Evolutionary conservation across 202 grass and related monocot genomes (phyloP), one percentile per base, ranked within the genome.

Genomic region (Schoenoplectus triqueter): DNA sequence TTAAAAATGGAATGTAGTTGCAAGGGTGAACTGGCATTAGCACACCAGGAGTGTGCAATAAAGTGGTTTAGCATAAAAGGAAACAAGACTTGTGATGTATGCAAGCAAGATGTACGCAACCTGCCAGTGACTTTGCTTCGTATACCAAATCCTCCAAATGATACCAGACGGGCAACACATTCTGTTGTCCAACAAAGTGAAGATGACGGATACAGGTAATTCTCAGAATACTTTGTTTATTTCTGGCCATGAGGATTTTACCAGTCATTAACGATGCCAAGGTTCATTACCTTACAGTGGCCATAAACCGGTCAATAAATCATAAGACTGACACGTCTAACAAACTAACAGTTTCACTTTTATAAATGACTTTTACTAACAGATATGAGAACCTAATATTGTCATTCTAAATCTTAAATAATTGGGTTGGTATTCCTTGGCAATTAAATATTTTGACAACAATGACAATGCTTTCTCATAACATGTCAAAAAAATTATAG

Each of bases 31-130:
- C 93, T 99, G 78, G 93, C 96, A 39, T 90, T 99, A 86, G 96
- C 93, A 9, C 96, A 99, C 88, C 88, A 99, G 87, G 96, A 99
- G 17, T 99, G 96, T 88, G 96, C 96, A 67, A 72, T 99, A 82
- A 99, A 99, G 92, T 99, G 96, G 96, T 99, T 99, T 91, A 99
- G 93, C 78, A 96, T 99, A 74, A 99, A 99, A 71, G 96, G 96
- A 68, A 99, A 99, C 61, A 99, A 99, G 88, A 99, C 88, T 80
- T 99, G 96, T 77, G 96, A 98, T 86, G 84, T 98, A 9, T 98
- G 96, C 66, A 94, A 87, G 79, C 90, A 98, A 86, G 96, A 98
- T 75, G 93, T 98, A 86, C 81, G 69, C 64, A 98, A 98, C 88
- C 82, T 98, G 41, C 93, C 96, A 45, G 96, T 98, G 65, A 98